These are phyloP conservation scores for Allantophomopsis cytisporea DNA, from an alignment of 2,329 filamentous ascomycete species.

Conservation along the genomic window DNA sequence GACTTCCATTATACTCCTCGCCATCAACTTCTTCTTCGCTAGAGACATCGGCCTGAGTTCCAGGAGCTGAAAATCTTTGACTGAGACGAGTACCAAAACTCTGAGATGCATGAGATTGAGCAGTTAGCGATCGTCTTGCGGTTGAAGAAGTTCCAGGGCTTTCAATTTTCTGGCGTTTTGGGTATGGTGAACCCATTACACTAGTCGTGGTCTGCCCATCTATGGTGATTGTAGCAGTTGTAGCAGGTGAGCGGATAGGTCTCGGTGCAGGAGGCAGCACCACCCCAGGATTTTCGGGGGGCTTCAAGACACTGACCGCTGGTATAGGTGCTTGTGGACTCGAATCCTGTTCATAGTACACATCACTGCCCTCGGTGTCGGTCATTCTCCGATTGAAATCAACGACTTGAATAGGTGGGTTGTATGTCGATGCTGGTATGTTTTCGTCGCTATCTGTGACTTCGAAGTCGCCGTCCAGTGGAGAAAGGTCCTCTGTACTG, in stretches of 20 bases:
- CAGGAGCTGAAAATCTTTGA: constrained; percentile 14
- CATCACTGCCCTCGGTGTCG: too few relatives aligned
- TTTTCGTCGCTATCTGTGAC: constrained; percentile 8
- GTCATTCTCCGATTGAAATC: constrained; percentile 13
- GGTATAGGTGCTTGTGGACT: not conserved
- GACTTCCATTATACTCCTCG: too few relatives aligned
- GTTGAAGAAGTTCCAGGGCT: not conserved
- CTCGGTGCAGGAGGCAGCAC: constrained; percentile 9
- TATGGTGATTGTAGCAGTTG: constrained; percentile 19
- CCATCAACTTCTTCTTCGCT: too few relatives aligned
- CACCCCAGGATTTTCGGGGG: constrained; percentile 10
- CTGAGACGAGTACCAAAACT: constrained; percentile 16
- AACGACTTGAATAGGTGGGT: constrained; percentile 9
- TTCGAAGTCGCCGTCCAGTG: constrained; percentile 5
- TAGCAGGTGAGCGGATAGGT: constrained; percentile 7
- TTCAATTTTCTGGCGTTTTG: constrained; percentile 9
- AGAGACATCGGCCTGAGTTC: too few relatives aligned
- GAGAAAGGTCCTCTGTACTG: constrained; percentile 6
- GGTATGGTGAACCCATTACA: constrained; percentile 13
- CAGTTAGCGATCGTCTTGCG: not conserved
- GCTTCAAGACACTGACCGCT: constrained; percentile 4
- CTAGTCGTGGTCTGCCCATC: constrained; percentile 17
- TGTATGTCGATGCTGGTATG: constrained; percentile 7
- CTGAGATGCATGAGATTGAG: constrained; percentile 3
- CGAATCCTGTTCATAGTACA: too few relatives aligned